These are phyloP conservation scores for Cyclotella atomus DNA, from an alignment of 108 stramenopile species.

Conservation along the genomic window DNA sequence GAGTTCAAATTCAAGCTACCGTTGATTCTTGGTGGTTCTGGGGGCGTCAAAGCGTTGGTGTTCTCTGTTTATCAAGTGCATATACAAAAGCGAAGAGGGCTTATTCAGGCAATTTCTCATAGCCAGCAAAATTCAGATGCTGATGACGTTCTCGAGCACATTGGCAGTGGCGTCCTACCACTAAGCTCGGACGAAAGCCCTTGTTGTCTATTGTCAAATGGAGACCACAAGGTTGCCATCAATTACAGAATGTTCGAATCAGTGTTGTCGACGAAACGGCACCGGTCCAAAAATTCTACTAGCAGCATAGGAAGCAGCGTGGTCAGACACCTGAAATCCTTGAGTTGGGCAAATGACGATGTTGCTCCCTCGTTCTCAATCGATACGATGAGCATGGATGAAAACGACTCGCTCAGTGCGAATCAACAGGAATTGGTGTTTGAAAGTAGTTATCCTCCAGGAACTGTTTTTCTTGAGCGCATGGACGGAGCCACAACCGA, in stretches of 20 bases:
- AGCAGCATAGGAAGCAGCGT: conserved; percentile 9
- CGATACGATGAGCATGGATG: conserved; percentile 1
- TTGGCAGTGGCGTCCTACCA: conserved; percentile 80
- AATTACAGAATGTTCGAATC: conserved; percentile 31
- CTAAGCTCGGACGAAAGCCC: conserved; percentile 40
- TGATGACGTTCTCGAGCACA: conserved; percentile 47
- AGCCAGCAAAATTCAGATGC: conserved; percentile 18
- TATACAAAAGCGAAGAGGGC: conserved; percentile 41
- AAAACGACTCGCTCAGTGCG: background rate
- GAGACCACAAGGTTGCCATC: conserved; percentile 74
- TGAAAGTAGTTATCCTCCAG: conserved; percentile 9
- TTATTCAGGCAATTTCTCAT: conserved; percentile 16
- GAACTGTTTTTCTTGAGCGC: conserved; percentile 4
- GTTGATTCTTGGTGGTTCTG: conserved; percentile 51
- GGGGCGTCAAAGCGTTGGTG: conserved; percentile 42
- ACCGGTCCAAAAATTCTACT: background rate
- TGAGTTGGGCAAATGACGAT: conserved; percentile 9
- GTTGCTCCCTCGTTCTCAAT: background rate
- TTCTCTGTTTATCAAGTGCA: conserved; percentile 75
- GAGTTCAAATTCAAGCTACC: conserved; percentile 90
- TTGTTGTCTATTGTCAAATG: conserved; percentile 67
- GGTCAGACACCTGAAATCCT: background rate
- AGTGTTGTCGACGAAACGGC: background rate
- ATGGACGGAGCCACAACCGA: background rate
- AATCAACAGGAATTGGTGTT: background rate